Conservation (phyloP, 768 basidiomycete species). For the Termitomyces sp. region DNA sequence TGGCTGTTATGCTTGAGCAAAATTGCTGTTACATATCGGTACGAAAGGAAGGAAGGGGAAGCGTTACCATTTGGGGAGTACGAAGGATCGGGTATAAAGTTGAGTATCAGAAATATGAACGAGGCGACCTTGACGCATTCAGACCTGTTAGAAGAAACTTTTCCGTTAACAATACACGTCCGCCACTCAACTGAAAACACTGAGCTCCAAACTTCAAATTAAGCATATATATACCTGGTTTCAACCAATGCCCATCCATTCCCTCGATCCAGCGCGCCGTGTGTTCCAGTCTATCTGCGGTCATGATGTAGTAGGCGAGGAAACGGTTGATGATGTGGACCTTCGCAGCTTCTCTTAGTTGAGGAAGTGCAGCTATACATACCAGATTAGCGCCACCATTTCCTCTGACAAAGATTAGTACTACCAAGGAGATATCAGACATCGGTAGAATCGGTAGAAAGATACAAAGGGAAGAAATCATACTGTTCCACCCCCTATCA, state of each 20-base stretch:
- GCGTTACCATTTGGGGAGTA: background rate
- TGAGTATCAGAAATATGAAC: background rate
- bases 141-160: too few species aligned
- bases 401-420: slow-evolving; percentile 65
- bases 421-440: slow-evolving; percentile 12
- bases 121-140: background rate
- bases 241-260: too few species aligned
- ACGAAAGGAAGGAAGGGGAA: background rate
- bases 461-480: background rate
- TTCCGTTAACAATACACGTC: too few species aligned
- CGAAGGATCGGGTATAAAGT: background rate
- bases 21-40: background rate
- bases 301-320: slow-evolving; percentile 65
- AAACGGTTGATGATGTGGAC: slow-evolving; percentile 58
- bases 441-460: background rate
- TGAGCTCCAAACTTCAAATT: too few species aligned
- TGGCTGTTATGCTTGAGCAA: background rate
- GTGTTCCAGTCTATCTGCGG: slow-evolving; percentile 67
- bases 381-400: slow-evolving; percentile 60
- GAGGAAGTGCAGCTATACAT: background rate
- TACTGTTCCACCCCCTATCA: slow-evolving; percentile 71
- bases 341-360: slow-evolving; percentile 11
- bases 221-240: too few species aligned
- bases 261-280: slow-evolving; percentile 73
- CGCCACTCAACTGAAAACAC: too few species aligned